Evolutionary conservation across 371 early-diverging fungal species (phyloP).

Genomic region (Apophysomyces trapeziformis): DNA sequence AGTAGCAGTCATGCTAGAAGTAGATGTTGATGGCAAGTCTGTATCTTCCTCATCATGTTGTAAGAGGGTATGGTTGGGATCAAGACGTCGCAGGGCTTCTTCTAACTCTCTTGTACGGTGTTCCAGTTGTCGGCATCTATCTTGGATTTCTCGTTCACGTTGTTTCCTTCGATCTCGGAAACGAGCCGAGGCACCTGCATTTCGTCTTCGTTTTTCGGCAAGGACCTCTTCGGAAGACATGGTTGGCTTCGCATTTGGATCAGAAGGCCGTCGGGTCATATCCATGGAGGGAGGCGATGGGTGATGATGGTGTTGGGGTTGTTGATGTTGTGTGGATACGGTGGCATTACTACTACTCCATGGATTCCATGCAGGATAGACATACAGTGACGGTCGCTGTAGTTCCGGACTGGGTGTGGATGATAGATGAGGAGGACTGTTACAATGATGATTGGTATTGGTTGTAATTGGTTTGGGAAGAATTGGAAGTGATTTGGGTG

Average conservation of each 20-base stretch:
- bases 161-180: constrained; percentile 66
- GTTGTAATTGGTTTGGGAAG: constrained; percentile 14
- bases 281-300: not conserved
- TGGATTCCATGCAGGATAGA: constrained; percentile 2
- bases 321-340: too few species aligned
- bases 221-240: constrained; percentile 46
- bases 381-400: constrained; percentile 4
- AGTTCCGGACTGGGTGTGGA: not conserved
- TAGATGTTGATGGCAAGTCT: not conserved
- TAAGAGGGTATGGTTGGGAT: constrained; percentile 34
- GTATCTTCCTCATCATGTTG: not conserved
- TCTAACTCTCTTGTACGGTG: constrained; percentile 47
- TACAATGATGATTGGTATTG: not conserved
- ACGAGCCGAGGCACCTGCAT: constrained; percentile 61
- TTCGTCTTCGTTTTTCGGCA: constrained; percentile 63
- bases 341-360: not conserved
- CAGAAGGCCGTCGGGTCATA: not conserved
- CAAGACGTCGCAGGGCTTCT: constrained; percentile 31
- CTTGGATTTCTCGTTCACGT: constrained; percentile 56
- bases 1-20: too few species aligned
- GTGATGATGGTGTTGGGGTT: not conserved
- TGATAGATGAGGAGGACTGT: constrained; percentile 1
- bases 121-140: constrained; percentile 56
- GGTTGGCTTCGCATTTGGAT: not conserved
- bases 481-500: constrained; percentile 7